Percentiles rank a stretch among this genome's conserved stretches.
phyloP scores from a whole-genome alignment of 495 filamentous ascomycete genomes.

The Letharia columbiana region DNA sequence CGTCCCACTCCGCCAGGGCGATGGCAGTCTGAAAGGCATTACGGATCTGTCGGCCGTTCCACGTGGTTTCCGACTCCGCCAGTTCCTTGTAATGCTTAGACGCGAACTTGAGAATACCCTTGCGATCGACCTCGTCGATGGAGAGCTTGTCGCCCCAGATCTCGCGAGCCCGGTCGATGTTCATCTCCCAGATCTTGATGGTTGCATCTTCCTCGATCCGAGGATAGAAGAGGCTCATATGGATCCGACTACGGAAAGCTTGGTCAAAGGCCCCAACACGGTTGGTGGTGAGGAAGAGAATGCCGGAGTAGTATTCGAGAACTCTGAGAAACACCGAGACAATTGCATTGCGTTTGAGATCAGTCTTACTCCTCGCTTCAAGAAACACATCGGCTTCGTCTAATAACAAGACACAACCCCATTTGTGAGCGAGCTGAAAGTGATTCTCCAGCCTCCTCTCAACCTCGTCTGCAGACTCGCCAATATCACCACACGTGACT shows the following conservation, averaged over 20 bases:
- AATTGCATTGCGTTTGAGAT: slow-evolving; percentile 41
- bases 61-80: neutral
- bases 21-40: slow-evolving; percentile 29
- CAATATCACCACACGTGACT: slow-evolving; percentile 33
- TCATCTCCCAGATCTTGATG: slow-evolving; percentile 29
- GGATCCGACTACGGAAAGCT: slow-evolving; percentile 41
- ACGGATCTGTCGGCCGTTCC: slow-evolving; percentile 2
- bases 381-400: neutral
- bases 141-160: slow-evolving; percentile 31
- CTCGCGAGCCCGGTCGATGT: slow-evolving; percentile 40
- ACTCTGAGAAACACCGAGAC: slow-evolving; percentile 11
- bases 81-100: neutral
- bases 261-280: neutral
- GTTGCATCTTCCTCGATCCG: slow-evolving; percentile 29
- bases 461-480: slow-evolving; percentile 32
- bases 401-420: slow-evolving; percentile 41
- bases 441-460: slow-evolving; percentile 35
- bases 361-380: slow-evolving; percentile 17
- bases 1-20: slow-evolving; percentile 32
- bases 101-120: neutral
- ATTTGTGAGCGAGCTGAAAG: slow-evolving; percentile 35
- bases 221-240: slow-evolving; percentile 29
- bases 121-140: neutral
- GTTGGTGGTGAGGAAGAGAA: neutral
- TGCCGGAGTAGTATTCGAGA: slow-evolving; percentile 2